A percentile compares a stretch with the other conserved stretches of the same genome.
Evolutionary conservation across 495 filamentous ascomycete genomes (phyloP).

Genomic region (Lophiotrema nucula): DNA sequence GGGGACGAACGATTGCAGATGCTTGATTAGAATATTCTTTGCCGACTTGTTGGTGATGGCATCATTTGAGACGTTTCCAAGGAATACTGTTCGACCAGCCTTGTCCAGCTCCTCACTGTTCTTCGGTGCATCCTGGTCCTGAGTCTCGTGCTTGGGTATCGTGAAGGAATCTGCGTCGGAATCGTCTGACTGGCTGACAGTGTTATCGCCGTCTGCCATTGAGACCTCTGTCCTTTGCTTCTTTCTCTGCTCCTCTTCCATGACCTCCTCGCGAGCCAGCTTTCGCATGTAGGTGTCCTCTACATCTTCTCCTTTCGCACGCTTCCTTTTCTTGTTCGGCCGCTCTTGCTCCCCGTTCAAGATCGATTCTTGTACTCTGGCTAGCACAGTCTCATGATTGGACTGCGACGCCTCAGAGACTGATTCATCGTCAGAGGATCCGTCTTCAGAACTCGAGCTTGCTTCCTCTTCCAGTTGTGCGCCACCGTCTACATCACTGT

Average conservation of each 20-base stretch:
- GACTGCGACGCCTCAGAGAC: background rate
- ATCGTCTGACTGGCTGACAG: constrained; percentile 27
- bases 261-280: constrained; percentile 59
- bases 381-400: constrained; percentile 13
- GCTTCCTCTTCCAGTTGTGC: background rate
- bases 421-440: constrained; percentile 9
- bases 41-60: constrained; percentile 78
- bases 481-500: background rate
- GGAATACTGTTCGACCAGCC: constrained; percentile 84
- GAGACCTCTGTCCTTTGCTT: constrained; percentile 42
- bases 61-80: constrained; percentile 81
- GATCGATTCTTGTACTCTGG: constrained; percentile 13
- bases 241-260: constrained; percentile 42
- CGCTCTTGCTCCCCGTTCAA: constrained; percentile 13
- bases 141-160: constrained; percentile 59
- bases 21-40: constrained; percentile 70
- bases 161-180: constrained; percentile 37
- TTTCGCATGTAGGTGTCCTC: constrained; percentile 79
- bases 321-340: constrained; percentile 65
- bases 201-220: constrained; percentile 38
- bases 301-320: constrained; percentile 69
- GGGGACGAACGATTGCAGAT: constrained; percentile 59
- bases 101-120: constrained; percentile 68
- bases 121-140: constrained; percentile 45
- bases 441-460: background rate